A percentile compares a stretch with the other conserved stretches of the same genome.
Conservation (phyloP, 2,329 filamentous ascomycete genomes). For the Hymenoscyphus fraxineus region DNA sequence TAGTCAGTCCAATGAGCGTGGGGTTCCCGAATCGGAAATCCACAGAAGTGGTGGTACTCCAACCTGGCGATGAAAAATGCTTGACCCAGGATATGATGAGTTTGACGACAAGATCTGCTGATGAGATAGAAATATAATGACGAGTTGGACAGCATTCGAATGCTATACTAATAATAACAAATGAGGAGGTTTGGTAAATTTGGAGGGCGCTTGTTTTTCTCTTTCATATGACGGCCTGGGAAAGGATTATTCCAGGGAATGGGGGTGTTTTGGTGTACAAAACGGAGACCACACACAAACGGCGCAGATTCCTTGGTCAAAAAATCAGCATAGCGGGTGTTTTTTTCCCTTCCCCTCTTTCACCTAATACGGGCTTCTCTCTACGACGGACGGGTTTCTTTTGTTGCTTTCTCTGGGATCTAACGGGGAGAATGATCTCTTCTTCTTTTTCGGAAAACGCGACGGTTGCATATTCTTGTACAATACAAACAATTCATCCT, state of each 20-base stretch:
- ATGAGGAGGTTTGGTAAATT: background rate
- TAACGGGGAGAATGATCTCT: no score
- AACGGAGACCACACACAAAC: background rate
- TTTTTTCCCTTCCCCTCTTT: background rate
- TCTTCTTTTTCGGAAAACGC: no score
- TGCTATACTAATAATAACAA: background rate
- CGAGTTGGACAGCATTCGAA: background rate
- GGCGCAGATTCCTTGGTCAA: background rate
- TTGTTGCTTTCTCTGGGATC: no score
- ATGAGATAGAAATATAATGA: background rate
- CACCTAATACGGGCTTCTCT: background rate
- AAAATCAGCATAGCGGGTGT: background rate
- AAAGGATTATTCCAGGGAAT: background rate
- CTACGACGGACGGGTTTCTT: no score
- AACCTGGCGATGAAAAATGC: constrained; percentile 42
- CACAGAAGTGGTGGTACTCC: constrained; percentile 43
- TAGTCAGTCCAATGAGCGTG: constrained; percentile 30
- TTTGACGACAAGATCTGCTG: background rate
- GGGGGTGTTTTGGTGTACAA: constrained; percentile 1
- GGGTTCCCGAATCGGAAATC: constrained; percentile 23
- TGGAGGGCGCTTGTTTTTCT: background rate
- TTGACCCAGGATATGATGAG: constrained; percentile 31
- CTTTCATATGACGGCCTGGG: background rate
- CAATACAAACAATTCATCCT: no score
- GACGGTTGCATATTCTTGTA: no score